Evolutionary conservation across 2,329 filamentous ascomycete species (phyloP), one percentile per base, ranked within the genome.

Genomic region (Amauroascus verrucosus): DNA sequence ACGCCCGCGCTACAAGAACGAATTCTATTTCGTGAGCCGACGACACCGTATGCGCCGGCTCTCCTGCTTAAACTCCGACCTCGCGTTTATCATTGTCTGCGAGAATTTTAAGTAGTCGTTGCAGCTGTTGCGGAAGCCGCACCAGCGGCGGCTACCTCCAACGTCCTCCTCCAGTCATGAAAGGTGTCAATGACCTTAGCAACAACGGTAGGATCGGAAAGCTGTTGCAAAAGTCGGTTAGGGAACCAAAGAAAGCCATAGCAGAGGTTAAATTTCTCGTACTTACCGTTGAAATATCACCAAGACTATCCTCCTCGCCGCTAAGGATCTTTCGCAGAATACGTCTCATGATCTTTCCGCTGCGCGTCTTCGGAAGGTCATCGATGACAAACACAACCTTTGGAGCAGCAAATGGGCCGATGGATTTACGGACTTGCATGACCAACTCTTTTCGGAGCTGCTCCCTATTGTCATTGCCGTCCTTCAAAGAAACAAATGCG

Each of bases 321-420:
- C 90, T 90, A 62, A 98, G 73, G 65, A 98, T 95, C 87, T 98
- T 98, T 64, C 93, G 81, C 75, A 98, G 73, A 66, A 98, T 95
- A 59, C 93, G 84, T 59, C 93, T 82, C 93, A 98, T 98, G 66
- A 98, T 98, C 85, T 98, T 98, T 61, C 93, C 93, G 62, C 87
- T 95, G 62, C 93, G 81, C 35, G 93, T 98, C 83, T 98, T 97
- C 64, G 93, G 93, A 60, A 98, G 80, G 68, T 98, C 93, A 2
- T 89, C 85, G 43, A 98, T 86, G 52, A 95, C 81, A 68, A 83
- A 93, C 59, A 98, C 84, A 18, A 85, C 86, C 78, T 97, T 98
- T 59, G 93, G 93, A 30, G 93, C 90, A 3, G 93, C 93, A 67
- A 98, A 98, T 3, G 93, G 93, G 11, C 93, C 93, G 66, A 98